Evolutionary conservation across 495 filamentous ascomycete species (phyloP), one percentile per base, ranked within the genome.

Genomic region (Cercophora newfieldiana): DNA sequence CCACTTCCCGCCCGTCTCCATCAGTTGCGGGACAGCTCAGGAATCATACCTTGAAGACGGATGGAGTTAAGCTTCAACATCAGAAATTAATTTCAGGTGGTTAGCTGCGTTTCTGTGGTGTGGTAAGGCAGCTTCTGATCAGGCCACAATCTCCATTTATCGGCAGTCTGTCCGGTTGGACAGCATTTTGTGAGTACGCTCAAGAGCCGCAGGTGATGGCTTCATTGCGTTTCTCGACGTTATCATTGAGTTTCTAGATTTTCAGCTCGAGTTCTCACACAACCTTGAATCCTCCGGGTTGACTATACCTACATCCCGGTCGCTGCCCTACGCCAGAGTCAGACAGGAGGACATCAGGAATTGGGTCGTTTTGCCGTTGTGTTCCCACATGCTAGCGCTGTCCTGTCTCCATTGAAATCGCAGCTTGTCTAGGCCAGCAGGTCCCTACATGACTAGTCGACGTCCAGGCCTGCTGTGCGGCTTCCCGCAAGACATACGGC

Each of bases 101-200:
- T 47, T 18, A 53, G 24, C 50, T 26, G 50, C 21, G 50, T 22
- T 19, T 19, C 8, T 19, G 2, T 26, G 8, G 21, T 53, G 19
- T 22, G 50, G 50, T 22, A 19, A 53, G 50, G n/a, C 6, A 22
- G n/a, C 25, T 53, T 22, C n/a, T 8, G 19, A 26, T 16, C 7
- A 24, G 24, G 7, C 19, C 50, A 7, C 19, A 14, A 14, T 7
- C 21, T 22, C 50, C 50, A 22, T 24, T 3, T 1, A 25, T 57
- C 54, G 54, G 24, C 24, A 57, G 26, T 12, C 54, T 8, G 54
- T 25, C 24, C 22, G 54, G 54, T 57, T 57, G 54, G 54, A 29
- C 54, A 57, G 54, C 54, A 24, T 8, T 57, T 57, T 4, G 7
- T 57, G 6, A 30, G 54, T 4, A 25, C 10, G 12, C 50, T 19